Conservation (phyloP, 2,329 filamentous ascomycete species). For the Metarhizium brunneum region DNA sequence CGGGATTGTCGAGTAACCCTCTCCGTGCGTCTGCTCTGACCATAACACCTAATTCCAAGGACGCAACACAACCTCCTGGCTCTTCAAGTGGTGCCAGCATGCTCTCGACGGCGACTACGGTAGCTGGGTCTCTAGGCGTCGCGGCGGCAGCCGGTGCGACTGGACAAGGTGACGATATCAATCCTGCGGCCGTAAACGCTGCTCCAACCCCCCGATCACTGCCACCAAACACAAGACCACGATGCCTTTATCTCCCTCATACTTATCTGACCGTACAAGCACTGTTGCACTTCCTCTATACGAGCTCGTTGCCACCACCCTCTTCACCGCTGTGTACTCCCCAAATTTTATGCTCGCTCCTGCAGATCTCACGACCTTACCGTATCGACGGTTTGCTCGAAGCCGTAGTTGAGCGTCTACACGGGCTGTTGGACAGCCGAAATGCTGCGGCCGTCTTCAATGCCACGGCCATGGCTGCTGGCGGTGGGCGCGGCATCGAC, state of each 20-base stretch:
- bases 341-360: conserved; percentile 87
- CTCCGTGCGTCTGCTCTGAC: conserved; percentile 75
- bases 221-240: conserved; percentile 58
- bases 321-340: conserved; percentile 78
- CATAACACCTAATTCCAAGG: conserved; percentile 62
- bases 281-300: conserved; percentile 88
- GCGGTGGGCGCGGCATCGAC: conserved; percentile 76
- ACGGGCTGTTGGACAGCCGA: conserved; percentile 79
- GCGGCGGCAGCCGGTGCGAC: conserved; percentile 21
- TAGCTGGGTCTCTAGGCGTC: conserved; percentile 18
- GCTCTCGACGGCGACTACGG: conserved; percentile 23
- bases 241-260: conserved; percentile 87
- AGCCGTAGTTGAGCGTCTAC: conserved; percentile 82
- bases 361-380: conserved; percentile 90
- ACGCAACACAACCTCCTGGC: conserved; percentile 29
- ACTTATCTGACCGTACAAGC: conserved; percentile 84
- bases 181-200: conserved; percentile 36
- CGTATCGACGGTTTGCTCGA: conserved; percentile 87
- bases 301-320: conserved; percentile 71
- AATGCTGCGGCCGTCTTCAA: conserved; percentile 98
- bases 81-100: conserved; percentile 35
- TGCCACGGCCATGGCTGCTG: conserved; percentile 93
- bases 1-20: conserved; percentile 46
- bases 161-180: conserved; percentile 32
- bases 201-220: conserved; percentile 48